These are phyloP conservation scores for Cochlearia excelsa DNA, from an alignment of 345 rosid species.

Conservation along the genomic window DNA sequence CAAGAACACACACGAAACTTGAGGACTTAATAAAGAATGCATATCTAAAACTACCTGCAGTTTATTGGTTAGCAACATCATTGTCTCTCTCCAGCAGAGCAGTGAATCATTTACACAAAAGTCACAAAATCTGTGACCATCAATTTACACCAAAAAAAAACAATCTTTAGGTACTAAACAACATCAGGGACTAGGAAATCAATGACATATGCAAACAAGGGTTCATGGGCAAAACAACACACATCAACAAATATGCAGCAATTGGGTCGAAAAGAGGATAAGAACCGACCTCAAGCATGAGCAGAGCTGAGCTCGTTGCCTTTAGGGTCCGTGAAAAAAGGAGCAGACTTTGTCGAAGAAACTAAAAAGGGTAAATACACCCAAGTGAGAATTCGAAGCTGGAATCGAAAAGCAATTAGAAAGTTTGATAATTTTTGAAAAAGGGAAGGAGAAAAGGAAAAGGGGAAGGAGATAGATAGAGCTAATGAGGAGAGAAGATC, in stretches of 20 bases:
- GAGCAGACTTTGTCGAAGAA: neutral
- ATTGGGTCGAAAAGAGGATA: neutral
- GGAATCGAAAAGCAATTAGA: conserved; percentile 12
- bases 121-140: conserved; percentile 34
- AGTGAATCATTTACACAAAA: conserved; percentile 57
- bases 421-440: conserved; percentile 14
- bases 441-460: neutral
- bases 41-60: conserved; percentile 54
- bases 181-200: neutral
- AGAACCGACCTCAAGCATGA: conserved; percentile 39
- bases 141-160: conserved; percentile 12
- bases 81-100: conserved; percentile 49
- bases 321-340: conserved; percentile 3
- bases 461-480: conserved; percentile 28
- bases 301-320: conserved; percentile 7
- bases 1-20: neutral
- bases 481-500: conserved; percentile 14
- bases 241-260: neutral
- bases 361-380: conserved; percentile 1
- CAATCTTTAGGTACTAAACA: conserved; percentile 10
- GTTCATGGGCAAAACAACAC: neutral
- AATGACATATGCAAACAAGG: conserved; percentile 1
- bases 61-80: conserved; percentile 89
- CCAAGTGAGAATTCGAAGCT: conserved; percentile 4
- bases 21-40: neutral